Evolutionary conservation across 495 filamentous ascomycete genomes (phyloP).

Genomic region (Parathielavia appendiculata): DNA sequence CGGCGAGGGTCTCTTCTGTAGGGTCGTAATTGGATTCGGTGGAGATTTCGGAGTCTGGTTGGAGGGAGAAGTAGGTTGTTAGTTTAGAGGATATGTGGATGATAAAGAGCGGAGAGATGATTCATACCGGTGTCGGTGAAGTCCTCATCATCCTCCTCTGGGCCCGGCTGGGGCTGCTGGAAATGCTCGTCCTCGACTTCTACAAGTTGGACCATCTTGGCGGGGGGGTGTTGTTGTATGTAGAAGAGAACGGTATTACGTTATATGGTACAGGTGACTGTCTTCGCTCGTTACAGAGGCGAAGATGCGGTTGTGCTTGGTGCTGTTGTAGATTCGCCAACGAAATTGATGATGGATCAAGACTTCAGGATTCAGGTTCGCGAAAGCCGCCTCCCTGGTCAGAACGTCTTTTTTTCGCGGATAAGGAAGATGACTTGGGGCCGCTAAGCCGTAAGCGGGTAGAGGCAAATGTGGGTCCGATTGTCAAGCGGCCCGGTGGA

Average conservation of each 20-base stretch:
- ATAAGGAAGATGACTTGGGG: conserved; percentile 6
- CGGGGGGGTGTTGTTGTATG: conserved; percentile 20
- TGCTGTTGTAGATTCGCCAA: conserved; percentile 3
- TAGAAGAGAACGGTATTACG: not conserved
- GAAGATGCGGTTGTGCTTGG: not conserved
- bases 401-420: conserved; percentile 16
- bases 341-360: conserved; percentile 6
- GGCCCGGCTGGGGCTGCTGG: conserved; percentile 63
- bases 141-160: conserved; percentile 76
- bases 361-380: conserved; percentile 11
- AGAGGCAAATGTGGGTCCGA: conserved; percentile 9
- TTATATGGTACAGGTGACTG: not conserved
- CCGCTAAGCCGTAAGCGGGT: conserved; percentile 10
- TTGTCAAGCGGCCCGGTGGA: conserved; percentile 12
- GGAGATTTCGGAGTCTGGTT: conserved; percentile 60
- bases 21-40: conserved; percentile 50
- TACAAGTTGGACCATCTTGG: conserved; percentile 89
- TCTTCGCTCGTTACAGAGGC: not conserved
- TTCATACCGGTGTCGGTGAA: conserved; percentile 80
- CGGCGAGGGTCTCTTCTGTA: conserved; percentile 61
- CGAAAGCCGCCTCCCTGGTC: conserved; percentile 10
- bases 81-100: not conserved
- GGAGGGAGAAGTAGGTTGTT: not conserved
- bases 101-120: not conserved
- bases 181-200: conserved; percentile 97